Evolutionary conservation across 2,329 filamentous ascomycete species (phyloP).

Genomic region (Fusarium sp.): DNA sequence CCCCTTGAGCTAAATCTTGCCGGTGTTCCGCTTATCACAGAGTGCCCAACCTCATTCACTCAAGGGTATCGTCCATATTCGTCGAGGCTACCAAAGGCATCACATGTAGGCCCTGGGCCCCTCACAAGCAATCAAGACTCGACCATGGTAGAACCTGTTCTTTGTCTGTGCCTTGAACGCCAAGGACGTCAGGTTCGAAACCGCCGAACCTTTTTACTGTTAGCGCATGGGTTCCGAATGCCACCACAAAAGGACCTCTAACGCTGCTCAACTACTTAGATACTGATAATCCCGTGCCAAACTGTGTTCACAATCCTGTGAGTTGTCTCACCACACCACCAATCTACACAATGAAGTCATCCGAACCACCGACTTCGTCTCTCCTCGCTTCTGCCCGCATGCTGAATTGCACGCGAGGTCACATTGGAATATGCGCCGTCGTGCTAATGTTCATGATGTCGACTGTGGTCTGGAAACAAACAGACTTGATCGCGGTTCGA

Average conservation of each 20-base stretch:
- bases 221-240: not conserved
- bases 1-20: not conserved
- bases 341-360: conserved; percentile 26
- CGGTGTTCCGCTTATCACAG: not conserved
- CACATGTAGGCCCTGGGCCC: conserved; percentile 2
- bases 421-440: conserved; percentile 33
- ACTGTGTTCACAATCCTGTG: not conserved
- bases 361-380: conserved; percentile 5
- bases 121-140: not conserved
- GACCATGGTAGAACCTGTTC: not conserved
- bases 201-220: conserved; percentile 7
- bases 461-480: conserved; percentile 33
- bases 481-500: conserved; percentile 30
- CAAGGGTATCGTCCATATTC: conserved; percentile 2
- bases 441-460: conserved; percentile 41
- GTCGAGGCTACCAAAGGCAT: conserved; percentile 24
- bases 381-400: not conserved
- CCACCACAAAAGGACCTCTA: not conserved
- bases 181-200: not conserved
- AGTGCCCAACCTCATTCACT: conserved; percentile 8
- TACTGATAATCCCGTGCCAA: not conserved
- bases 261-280: conserved; percentile 27
- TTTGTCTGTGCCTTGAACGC: not conserved
- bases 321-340: not conserved
- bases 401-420: conserved; percentile 31